phyloP scores from a whole-genome alignment of 306 rosid genomes.

The Castanea sativa region DNA sequence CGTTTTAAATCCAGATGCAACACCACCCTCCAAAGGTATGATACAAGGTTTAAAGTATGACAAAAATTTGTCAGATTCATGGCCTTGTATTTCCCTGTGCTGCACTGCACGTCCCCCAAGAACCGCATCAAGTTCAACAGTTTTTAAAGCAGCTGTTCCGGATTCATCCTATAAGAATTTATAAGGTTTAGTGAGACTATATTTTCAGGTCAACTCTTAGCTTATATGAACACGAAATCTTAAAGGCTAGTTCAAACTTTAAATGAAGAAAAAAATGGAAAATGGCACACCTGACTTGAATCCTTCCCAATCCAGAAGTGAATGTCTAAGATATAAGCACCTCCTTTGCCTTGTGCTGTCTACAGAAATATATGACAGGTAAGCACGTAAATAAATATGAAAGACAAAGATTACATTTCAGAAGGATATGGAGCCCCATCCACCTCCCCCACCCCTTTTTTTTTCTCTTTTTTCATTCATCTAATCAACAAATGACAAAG shows the following conservation, averaged over 20 bases:
- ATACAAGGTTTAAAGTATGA: constrained; percentile 97
- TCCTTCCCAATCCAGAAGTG: constrained; percentile 99
- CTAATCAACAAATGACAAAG: neutral
- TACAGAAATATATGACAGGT: constrained; percentile 35
- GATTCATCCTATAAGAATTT: constrained; percentile 78
- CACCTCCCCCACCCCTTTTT: too few species aligned
- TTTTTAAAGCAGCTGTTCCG: constrained; percentile 94
- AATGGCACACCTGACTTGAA: constrained; percentile 82
- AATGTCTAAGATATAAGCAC: constrained; percentile 71
- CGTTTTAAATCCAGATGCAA: constrained; percentile 76
- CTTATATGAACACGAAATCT: neutral
- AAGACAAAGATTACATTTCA: neutral
- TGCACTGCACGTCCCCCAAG: constrained; percentile 99
- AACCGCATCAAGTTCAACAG: constrained; percentile 86
- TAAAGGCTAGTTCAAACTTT: neutral
- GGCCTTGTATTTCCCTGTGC: constrained; percentile 91
- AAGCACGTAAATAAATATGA: neutral
- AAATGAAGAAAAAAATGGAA: constrained; percentile 20
- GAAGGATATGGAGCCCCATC: neutral
- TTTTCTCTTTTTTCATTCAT: too few species aligned
- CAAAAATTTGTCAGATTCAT: constrained; percentile 95
- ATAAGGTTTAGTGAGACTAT: constrained; percentile 5
- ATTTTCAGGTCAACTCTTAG: constrained; percentile 12
- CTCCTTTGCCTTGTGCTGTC: constrained; percentile 94
- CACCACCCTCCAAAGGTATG: constrained; percentile 94